Base-by-base conservation (phyloP, 352 stramenopile genomes). In the Phytophthora palmivora region DNA sequence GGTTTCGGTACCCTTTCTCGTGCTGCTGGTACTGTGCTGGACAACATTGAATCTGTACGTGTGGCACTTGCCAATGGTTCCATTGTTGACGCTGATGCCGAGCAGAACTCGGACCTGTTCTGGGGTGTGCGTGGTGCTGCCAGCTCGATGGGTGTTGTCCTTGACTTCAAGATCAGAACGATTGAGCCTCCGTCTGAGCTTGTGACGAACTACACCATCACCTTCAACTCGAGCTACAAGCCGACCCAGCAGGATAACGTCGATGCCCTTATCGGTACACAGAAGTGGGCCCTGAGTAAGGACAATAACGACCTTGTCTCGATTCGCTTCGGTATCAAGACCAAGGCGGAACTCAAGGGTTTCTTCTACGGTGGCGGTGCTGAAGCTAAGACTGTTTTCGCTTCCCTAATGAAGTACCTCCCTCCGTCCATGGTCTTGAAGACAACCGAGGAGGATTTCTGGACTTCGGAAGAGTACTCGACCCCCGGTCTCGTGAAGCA, bases 291-390 rank as follows among this genome's bases (percentile, higher is more conserved):
- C 6, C 3, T 61, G 22, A 67, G 63, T 43, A 42, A 54, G 37
- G 56, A 63, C 44, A 72, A 72, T 49, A 63, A 55, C 63, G 63
- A 71, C 44, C 50, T 62, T 3, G 36, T 72, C 7, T 72, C 63
- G 0, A 72, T 72, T 19, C 63, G 63, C 18, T 72, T 67, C 38
- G 48, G 34, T 4, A 21, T 72, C 0, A 67, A 56, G 36, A 72
- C 43, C 11, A 67, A 54, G n/a, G 55, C 43, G 7, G 39, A 14
- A 3, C 21, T 71, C 4, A 8, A 67, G 22, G 63, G 63, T 33
- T 67, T 71, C 49, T 71, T 59, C 47, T 67, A 72, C 10, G 7
- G 61, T 18, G 14, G 24, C 5, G 9, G 6, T 19, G 16, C 16
- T 15, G 9, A 67, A 38, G 49, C 56, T 22, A 45, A 30, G 16